Conservation (phyloP, 2,329 filamentous ascomycete genomes). For the Penicillium sp. region DNA sequence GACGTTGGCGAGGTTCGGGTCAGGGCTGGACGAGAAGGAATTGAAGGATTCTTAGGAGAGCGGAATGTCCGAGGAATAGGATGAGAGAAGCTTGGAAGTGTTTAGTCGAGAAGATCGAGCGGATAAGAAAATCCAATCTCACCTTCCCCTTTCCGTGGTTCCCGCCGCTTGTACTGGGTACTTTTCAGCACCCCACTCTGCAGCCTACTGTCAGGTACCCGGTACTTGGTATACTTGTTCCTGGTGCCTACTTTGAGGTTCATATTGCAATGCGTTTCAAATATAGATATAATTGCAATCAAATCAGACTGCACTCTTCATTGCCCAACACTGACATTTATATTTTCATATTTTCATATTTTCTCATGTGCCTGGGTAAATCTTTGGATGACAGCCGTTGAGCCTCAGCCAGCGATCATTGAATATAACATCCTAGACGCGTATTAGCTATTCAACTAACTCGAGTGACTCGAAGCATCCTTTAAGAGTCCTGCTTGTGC, state of each 20-base stretch:
- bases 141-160: slow-evolving; percentile 8
- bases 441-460: no score
- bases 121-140: slow-evolving; percentile 5
- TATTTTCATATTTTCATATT: no score
- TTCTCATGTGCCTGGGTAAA: no score
- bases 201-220: background rate
- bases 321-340: no score
- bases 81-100: background rate
- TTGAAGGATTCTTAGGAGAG: background rate
- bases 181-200: background rate
- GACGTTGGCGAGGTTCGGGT: background rate
- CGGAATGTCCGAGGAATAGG: background rate
- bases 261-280: background rate
- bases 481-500: no score
- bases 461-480: no score
- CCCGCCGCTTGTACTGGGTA: slow-evolving; percentile 3
- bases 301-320: no score
- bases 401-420: no score
- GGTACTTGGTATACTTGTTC: background rate
- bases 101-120: background rate
- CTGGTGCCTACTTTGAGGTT: background rate
- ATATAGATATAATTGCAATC: background rate
- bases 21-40: background rate
- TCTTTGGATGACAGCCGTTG: no score
- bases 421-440: background rate